Base-by-base conservation (phyloP, 345 rosid genomes). In the Schrenkiella parvula region DNA sequence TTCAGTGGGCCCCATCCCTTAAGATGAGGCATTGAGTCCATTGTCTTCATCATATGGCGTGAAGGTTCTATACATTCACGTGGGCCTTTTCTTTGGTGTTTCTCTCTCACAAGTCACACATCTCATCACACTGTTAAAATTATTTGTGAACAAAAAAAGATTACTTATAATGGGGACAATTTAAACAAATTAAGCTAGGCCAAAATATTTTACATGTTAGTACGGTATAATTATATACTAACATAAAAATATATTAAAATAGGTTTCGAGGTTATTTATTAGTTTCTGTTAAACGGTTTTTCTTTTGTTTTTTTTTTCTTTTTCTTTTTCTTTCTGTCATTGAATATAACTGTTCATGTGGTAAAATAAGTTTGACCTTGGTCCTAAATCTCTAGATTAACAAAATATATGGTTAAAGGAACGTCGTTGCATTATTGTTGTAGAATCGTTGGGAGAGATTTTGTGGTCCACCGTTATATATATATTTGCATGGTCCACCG, bases 31-130 rank as follows among this genome's bases (percentile, higher is more conserved):
- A 47, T 12, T 12, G 63, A 42, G 26, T 35, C 76, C 70, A 61
- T 31, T 31, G 34, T 63, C 76, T 53, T 32, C 15, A 21, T n/a
- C n/a, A n/a, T n/a, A n/a, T 72, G 32, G 59, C 76, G 76, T 72
- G 70, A 72, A 72, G 55, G 22, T 43, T 63, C 56, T 32, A 53
- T 15, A 64, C 44, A 32, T 47, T 43, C 64, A 31, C 63, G 76
- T 72, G 56, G 31, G 9, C 64, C 65, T 52, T 31, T 23, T 25
- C 8, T 25, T 3, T 34, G 13, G 23, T 55, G 44, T 37, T 15
- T 65, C 69, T 64, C 28, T 58, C 11, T 64, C 70, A 26, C 70
- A 14, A 46, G 17, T 41, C 43, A 31, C 55, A 10, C 55, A 10
- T 29, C 21, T 9, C 62, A n/a, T 5, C 25, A 15, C 19, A 6